Base-by-base conservation (phyloP, 2,329 filamentous ascomycete genomes). In the Dendryphion nanum region DNA sequence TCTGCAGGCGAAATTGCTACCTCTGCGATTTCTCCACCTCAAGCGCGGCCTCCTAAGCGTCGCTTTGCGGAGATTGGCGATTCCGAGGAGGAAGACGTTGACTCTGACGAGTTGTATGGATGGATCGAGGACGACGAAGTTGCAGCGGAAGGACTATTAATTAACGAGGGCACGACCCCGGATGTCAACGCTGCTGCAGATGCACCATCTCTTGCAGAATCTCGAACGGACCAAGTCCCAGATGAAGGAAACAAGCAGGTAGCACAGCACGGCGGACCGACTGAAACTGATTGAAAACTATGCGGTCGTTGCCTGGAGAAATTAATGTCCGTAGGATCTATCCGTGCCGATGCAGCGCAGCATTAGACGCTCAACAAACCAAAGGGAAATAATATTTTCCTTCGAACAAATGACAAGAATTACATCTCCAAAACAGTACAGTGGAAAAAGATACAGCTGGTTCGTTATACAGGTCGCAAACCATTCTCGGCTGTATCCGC, bases 41-140 rank as follows among this genome's bases (percentile, higher is more conserved):
- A 53, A 39, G 37, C 45, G 28, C 61, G 73, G 42, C 67, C 68
- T 18, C 71, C 67, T 20, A 89, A 89, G 66, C 75, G 85, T 51
- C 80, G 50, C 7, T 69, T 66, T 37, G 57, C 67, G 30, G 70
- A 88, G 59, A 71, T 85, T 37, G 71, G 70, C 21, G 76, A 83
- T 30, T 76, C 81, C 4, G 77, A 75, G 36, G 79, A 82, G 44
- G 83, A 78, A 45, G 79, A 82, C 30, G 77, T 76, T 19, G 72
- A 74, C 13, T 68, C 64, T 15, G 81, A 84, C 42, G 83, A 87
- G 46, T 80, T 86, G 53, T 87, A 86, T 53, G 83, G 82, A 12
- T 89, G 84, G 84, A 77, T 76, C 26, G 78, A 85, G 36, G 82
- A 84, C 40, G 75, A 77, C 38, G 73, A 76, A 35, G 67, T 71